Evolutionary conservation across 805 yeast genomes (phyloP), one percentile per base, ranked within the genome.

Genomic region (Candida ponderosae): DNA sequence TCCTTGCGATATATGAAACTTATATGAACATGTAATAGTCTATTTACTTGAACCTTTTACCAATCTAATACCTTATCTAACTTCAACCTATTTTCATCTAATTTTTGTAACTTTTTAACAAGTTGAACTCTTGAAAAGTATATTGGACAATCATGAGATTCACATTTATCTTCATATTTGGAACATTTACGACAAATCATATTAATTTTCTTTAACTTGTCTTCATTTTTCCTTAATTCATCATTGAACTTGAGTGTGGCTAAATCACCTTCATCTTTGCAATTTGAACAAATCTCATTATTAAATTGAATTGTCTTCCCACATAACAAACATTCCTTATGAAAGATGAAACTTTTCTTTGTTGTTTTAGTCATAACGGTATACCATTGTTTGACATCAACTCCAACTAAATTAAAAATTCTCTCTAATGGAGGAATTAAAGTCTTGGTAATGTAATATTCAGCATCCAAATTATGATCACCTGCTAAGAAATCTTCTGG

Each of bases 401-500:
- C 93, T 0, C 98, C 98, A 40, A 87, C 60, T 13, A 90, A 58
- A 47, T 78, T 82, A 57, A 93, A 84, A 3, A 90, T 63, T 40
- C 98, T 63, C 44, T 86, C 94, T 38, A 93, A 60, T 0, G 98
- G 97, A 2, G 98, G 97, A 8, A 90, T 76, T 33, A 93, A 58
- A 3, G 86, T 86, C 50, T 85, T 81, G 3, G 73, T 72, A 34
- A 93, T 87, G 57, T 93, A 93, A 53, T 93, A 93, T 29, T 84
- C 87, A 17, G 81, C 69, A 50, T 93, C 98, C 16, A 93, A 55
- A 33, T 66, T 70, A 39, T 70, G 53, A 21, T 44, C 53, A 38
- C 65, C 42, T 1, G 59, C 49, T n/a, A 89, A 53, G 42, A 81
- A 75, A 26, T 79, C 88, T 37, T 74, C 80, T 0, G 97, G 97